phyloP scores from a whole-genome alignment of 371 early-diverging fungal species.

The Globomyces sp. region DNA sequence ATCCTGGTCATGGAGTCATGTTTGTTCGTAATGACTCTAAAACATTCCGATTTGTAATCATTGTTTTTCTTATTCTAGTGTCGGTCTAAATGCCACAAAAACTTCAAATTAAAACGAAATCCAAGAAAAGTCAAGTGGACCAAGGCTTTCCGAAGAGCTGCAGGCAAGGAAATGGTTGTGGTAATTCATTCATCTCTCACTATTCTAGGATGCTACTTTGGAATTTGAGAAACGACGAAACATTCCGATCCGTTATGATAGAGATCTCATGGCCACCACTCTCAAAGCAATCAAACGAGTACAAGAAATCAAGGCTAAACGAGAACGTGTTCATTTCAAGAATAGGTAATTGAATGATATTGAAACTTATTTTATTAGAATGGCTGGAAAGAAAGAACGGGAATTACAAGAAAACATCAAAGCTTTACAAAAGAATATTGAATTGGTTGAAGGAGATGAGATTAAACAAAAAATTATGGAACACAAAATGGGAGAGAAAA shows the following conservation, averaged over 20 bases:
- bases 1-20: slow-evolving; percentile 99
- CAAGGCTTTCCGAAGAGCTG: slow-evolving; percentile 96
- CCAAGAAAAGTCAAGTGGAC: slow-evolving; percentile 99
- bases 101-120: slow-evolving; percentile 99
- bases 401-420: slow-evolving; percentile 72
- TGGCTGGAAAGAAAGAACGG: slow-evolving; percentile 38
- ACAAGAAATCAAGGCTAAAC: slow-evolving; percentile 83
- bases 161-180: slow-evolving; percentile 98
- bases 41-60: slow-evolving; percentile 80
- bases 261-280: slow-evolving; percentile 91
- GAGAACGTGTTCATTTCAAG: slow-evolving; percentile 79
- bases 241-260: slow-evolving; percentile 95
- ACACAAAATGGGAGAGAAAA: slow-evolving; percentile 24
- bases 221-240: slow-evolving; percentile 98
- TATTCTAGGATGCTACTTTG: slow-evolving; percentile 81
- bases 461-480: slow-evolving; percentile 50
- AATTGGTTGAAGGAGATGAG: slow-evolving; percentile 69
- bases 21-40: slow-evolving; percentile 98
- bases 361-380: neutral
- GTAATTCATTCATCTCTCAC: slow-evolving; percentile 50
- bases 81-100: slow-evolving; percentile 98
- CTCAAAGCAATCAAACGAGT: slow-evolving; percentile 96
- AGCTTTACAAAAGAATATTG: slow-evolving; percentile 80
- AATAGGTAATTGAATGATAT: slow-evolving; percentile 23
- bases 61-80: slow-evolving; percentile 50